A percentile compares a stretch with the other conserved stretches of the same genome.
Conservation (phyloP, 352 stramenopile genomes). For the Peronospora farinosa region DNA sequence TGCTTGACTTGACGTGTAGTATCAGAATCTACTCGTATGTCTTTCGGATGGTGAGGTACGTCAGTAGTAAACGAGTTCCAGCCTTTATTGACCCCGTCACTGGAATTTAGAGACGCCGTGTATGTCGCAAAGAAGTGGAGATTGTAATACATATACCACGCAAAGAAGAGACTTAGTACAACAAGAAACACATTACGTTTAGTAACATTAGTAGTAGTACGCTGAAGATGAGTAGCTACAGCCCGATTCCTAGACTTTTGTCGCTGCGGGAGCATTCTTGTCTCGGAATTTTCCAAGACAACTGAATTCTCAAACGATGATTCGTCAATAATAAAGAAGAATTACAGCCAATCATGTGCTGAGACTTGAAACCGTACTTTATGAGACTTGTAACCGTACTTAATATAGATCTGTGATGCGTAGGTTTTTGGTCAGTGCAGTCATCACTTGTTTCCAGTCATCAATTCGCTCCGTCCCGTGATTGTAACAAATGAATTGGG, state of each 20-base stretch:
- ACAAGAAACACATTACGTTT: conserved; percentile 25
- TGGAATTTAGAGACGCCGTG: conserved; percentile 25
- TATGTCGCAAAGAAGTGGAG: conserved; percentile 51
- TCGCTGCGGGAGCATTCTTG: conserved; percentile 47
- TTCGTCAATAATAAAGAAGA: background rate
- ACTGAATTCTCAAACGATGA: background rate
- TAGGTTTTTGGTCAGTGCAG: too few species aligned
- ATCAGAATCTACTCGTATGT: conserved; percentile 8
- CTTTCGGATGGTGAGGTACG: conserved; percentile 2
- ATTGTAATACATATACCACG: conserved; percentile 60
- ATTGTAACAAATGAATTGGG: conserved; percentile 19
- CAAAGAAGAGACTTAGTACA: conserved; percentile 38
- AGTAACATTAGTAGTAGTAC: too few species aligned
- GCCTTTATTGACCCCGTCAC: conserved; percentile 15
- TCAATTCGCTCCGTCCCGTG: background rate
- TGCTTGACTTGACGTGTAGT: conserved; percentile 56
- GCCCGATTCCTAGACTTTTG: conserved; percentile 37
- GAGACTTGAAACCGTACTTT: conserved; percentile 9
- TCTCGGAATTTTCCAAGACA: too few species aligned
- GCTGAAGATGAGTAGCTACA: conserved; percentile 18
- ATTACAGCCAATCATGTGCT: conserved; percentile 6
- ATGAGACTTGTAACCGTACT: too few species aligned
- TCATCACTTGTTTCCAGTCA: too few species aligned
- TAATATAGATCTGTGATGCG: too few species aligned
- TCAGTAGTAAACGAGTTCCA: conserved; percentile 20